phyloP scores from a whole-genome alignment of 2,329 filamentous ascomycete genomes.

The Penicillium nordicum region DNA sequence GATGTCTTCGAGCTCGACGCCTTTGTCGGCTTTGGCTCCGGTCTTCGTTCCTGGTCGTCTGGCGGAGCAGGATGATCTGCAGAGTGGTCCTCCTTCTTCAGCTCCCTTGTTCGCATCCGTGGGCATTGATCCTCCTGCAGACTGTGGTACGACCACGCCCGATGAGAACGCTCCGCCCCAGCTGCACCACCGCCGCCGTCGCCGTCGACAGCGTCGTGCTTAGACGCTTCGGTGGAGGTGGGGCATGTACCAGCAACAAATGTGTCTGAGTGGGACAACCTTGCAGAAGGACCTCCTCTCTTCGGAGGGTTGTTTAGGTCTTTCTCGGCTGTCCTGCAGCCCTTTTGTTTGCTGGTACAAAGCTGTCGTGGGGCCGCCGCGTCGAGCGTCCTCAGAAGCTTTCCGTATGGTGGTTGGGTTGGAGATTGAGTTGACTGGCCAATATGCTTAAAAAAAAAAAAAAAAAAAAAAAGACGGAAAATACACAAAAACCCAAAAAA shows the following conservation, averaged over 20 bases:
- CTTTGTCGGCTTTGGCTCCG: slow-evolving; percentile 1
- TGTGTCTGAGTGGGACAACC: background rate
- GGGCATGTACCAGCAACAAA: background rate
- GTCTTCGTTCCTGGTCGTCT: background rate
- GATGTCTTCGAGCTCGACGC: background rate
- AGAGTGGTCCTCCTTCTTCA: slow-evolving; percentile 1
- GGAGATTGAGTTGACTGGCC: slow-evolving; percentile 6
- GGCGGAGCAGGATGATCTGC: background rate
- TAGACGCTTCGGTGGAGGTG: background rate
- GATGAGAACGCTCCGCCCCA: background rate
- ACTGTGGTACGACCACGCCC: background rate
- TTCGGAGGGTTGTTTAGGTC: slow-evolving; percentile 2
- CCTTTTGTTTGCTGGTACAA: background rate
- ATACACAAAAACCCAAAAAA: background rate
- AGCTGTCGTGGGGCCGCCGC: background rate
- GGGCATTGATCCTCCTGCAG: background rate
- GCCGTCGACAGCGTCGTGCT: background rate
- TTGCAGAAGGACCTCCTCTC: background rate
- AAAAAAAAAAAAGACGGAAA: background rate
- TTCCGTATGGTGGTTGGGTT: background rate
- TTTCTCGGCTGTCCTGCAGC: background rate
- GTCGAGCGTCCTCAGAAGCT: background rate
- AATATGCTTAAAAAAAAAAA: background rate
- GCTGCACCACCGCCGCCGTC: background rate
- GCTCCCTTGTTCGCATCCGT: background rate